A percentile compares a stretch with the other conserved stretches of the same genome.
These are phyloP conservation scores for Bacterosira constricta DNA, from an alignment of 108 stramenopile species.

Conservation along the genomic window DNA sequence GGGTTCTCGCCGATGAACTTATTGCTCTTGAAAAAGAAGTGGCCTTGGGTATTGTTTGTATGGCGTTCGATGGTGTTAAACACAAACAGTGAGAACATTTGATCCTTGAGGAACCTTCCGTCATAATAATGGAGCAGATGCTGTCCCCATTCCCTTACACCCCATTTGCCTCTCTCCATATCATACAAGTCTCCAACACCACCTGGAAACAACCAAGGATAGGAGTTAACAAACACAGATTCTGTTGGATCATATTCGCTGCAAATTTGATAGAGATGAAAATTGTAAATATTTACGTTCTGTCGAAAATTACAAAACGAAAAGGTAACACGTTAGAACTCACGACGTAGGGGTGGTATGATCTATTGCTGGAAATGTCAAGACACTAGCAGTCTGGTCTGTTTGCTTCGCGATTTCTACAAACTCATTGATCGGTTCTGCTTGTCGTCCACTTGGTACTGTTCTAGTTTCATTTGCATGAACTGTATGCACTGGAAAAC, in stretches of 20 bases:
- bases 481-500: background rate
- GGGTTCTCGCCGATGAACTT: background rate
- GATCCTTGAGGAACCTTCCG: constrained; percentile 21
- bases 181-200: constrained; percentile 21
- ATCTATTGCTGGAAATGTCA: too few species aligned
- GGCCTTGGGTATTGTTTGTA: constrained; percentile 2
- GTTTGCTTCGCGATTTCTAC: too few species aligned
- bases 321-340: too few species aligned
- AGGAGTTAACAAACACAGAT: too few species aligned
- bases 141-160: constrained; percentile 7
- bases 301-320: too few species aligned
- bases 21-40: constrained; percentile 13
- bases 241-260: too few species aligned
- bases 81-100: constrained; percentile 6
- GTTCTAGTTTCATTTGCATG: background rate
- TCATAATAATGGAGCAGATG: constrained; percentile 28
- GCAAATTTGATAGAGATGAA: too few species aligned
- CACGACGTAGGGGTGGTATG: too few species aligned
- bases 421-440: background rate
- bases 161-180: background rate
- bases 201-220: too few species aligned
- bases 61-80: constrained; percentile 20
- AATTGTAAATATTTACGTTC: too few species aligned
- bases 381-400: too few species aligned
- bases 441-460: background rate